Evolutionary conservation across 306 rosid species (phyloP), one percentile per base, ranked within the genome.

Genomic region (Sechiopsis laciniata): DNA sequence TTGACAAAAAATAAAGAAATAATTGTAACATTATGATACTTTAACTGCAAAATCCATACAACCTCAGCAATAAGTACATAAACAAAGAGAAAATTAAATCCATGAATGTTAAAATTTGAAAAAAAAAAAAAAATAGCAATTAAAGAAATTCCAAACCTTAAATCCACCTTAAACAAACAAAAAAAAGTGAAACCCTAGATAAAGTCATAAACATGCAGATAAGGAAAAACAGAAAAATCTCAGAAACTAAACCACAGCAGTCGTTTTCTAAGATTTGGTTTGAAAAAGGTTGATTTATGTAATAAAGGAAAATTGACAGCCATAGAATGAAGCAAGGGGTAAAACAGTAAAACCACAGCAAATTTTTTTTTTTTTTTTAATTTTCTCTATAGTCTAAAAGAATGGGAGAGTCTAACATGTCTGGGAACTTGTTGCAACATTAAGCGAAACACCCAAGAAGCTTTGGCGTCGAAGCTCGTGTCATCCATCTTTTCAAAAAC

Each of bases 391-490:
- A 56, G 65, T 16, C 50, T 24, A 63, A 35, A 29, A 29, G 69
- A 37, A 63, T 63, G 69, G 69, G 69, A 62, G 69, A 19, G 21
- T 63, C 51, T 40, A 63, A 63, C 69, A 63, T 63, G 74, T 70
- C 74, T 70, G 74, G 74, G 74, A 70, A 70, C 74, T 70, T 70
- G 74, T 70, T 70, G 74, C 74, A 70, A 45, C 74, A 70, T 15
- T 17, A 13, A 51, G 59, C 29, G 42, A 58, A 4, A 14, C 42
- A 70, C 59, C 74, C 74, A 70, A 70, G 74, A 70, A 51, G 74
- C 74, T 51, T 22, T 70, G 19, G 15, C 21, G 37, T 70, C 3
- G 74, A 70, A 70, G 21, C 55, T 50, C 20, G 74, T 70, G 74
- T 29, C 42, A 70, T 70, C 73, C 72, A 10, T 67, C 56, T 46